Evolutionary conservation across 768 basidiomycete species (phyloP).

Genomic region (Gelatoporia subvermispora): DNA sequence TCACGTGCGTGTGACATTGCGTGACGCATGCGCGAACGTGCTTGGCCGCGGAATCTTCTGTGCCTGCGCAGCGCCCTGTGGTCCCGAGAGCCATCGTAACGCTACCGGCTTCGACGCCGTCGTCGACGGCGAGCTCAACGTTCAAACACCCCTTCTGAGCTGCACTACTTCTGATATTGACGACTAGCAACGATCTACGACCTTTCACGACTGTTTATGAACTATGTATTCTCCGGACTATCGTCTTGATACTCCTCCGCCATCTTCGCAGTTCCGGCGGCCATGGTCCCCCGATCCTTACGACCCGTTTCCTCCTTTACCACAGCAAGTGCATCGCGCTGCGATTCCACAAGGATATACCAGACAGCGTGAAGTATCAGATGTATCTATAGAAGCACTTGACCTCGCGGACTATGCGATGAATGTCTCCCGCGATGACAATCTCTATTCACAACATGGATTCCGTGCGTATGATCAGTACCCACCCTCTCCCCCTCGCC

Average conservation of each 20-base stretch:
- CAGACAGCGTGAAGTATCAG: constrained; percentile 45
- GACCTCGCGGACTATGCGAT: constrained; percentile 68
- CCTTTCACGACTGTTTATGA: constrained; percentile 12
- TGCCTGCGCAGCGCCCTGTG: no score
- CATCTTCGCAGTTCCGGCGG: constrained; percentile 48
- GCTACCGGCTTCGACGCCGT: constrained; percentile 2
- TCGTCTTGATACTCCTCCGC: constrained; percentile 46
- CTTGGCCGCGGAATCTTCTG: no score
- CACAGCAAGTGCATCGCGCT: constrained; percentile 14
- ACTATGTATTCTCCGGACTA: constrained; percentile 37
- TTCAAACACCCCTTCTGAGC: neutral
- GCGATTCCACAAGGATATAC: constrained; percentile 13
- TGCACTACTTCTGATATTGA: neutral
- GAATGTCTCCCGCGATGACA: constrained; percentile 37
- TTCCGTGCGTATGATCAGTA: constrained; percentile 26
- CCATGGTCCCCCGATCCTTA: constrained; percentile 65
- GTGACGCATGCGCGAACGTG: no score
- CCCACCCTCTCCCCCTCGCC: constrained; percentile 24
- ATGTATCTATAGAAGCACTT: constrained; percentile 64
- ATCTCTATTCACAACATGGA: constrained; percentile 14
- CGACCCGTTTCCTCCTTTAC: constrained; percentile 35
- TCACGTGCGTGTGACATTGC: no score
- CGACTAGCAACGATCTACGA: constrained; percentile 12
- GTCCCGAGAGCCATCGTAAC: neutral
- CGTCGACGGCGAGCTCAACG: neutral